Evolutionary conservation across 306 rosid genomes (phyloP), one percentile per base, ranked within the genome.

Genomic region (Sindora glabra): DNA sequence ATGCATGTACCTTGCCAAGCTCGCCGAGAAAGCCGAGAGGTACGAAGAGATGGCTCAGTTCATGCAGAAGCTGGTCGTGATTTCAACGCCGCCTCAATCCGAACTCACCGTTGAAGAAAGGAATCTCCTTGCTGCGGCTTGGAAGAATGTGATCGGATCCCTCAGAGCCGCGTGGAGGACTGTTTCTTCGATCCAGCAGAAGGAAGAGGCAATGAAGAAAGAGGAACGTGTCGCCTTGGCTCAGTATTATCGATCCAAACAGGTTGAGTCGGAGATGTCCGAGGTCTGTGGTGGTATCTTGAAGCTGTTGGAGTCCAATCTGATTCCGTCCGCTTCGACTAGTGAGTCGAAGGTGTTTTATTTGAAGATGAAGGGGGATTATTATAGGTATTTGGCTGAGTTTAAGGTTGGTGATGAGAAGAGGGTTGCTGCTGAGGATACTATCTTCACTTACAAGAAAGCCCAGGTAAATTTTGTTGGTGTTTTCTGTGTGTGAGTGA

Each of bases 11-110:
- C 75, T 83, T 0, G 87, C 90, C 0, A 86, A 83, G 71, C 80
- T 86, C 0, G 79, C 95, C 6, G 90, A 86, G 69, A 89, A 86
- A 50, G 95, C 95, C 4, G 90, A 86, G 60, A 60, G 95, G 3
- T 86, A 86, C 34, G 95, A 86, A 24, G 95, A 86, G 74, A 86
- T 86, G 90, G 95, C 78, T 2, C 81, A 81, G 33, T 86, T 86
- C 79, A 83, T 86, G 95, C 82, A 86, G 74, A 86, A 86, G 80
- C 83, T 86, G 5, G 95, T 86, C 0, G 64, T 74, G 0, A 61
- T 64, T 5, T 68, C 75, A 15, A 86, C 95, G 7, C 95, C 95
- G 0, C 55, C 90, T 9, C n/a, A n/a, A n/a, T 68, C 87, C 1
- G 95, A 86, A 62, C 90, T 86, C 2, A 73, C 67, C 22, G 83